These are phyloP conservation scores for Leishmania amazonensis DNA, from an alignment of 208 protist species.

Conservation along the genomic window DNA sequence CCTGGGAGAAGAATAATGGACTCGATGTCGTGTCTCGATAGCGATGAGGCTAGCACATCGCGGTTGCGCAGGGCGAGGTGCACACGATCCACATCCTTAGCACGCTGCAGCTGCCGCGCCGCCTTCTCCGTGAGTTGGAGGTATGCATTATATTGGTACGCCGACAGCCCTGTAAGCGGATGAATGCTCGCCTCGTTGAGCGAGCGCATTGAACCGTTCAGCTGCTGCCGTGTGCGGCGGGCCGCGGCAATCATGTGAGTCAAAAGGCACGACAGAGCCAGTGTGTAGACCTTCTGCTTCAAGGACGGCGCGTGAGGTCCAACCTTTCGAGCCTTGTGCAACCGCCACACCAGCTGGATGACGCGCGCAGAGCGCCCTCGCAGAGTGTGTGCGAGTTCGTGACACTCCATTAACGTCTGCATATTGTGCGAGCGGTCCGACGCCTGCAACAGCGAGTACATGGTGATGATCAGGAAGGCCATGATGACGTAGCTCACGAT, in stretches of 20 bases:
- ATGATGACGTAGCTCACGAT: constrained; percentile 55
- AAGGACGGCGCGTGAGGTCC: constrained; percentile 16
- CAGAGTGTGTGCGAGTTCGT: constrained; percentile 50
- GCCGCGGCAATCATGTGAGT: constrained; percentile 44
- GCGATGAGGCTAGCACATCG: constrained; percentile 46
- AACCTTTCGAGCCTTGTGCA: constrained; percentile 40
- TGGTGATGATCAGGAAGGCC: constrained; percentile 23
- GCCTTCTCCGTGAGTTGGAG: constrained; percentile 35
- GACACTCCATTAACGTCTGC: constrained; percentile 50
- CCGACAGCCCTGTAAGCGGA: constrained; percentile 51
- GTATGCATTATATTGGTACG: constrained; percentile 44
- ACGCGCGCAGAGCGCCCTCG: constrained; percentile 48
- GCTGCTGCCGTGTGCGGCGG: constrained; percentile 48
- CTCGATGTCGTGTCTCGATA: constrained; percentile 56
- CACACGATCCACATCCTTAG: constrained; percentile 63
- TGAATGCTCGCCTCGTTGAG: constrained; percentile 43
- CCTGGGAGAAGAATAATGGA: constrained; percentile 42
- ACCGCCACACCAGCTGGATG: constrained; percentile 58
- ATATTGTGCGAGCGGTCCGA: constrained; percentile 51
- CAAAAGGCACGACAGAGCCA: constrained; percentile 40
- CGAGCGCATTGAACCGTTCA: constrained; percentile 33
- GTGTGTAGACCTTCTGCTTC: constrained; percentile 33
- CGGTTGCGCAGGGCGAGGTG: constrained; percentile 48
- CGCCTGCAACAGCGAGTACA: constrained; percentile 34
- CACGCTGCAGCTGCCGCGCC: constrained; percentile 57